A percentile compares a stretch with the other conserved stretches of the same genome.
Conservation (phyloP, 805 yeast genomes). For the Saccharomyces cerevisiae region DNA sequence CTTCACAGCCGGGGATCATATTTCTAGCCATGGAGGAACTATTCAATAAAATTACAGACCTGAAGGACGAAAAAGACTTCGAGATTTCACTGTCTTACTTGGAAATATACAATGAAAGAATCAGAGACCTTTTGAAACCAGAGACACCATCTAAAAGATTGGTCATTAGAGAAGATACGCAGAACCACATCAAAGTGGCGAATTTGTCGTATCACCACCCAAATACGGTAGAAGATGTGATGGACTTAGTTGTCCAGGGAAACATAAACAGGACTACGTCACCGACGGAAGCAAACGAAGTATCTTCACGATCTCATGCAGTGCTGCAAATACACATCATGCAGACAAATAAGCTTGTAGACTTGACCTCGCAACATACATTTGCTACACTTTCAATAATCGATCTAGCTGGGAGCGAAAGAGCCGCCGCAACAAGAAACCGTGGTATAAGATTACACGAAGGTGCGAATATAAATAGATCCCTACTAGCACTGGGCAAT, state of each 20-base stretch:
- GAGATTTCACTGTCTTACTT: constrained; percentile 65
- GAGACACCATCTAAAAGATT: constrained; percentile 39
- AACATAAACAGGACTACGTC: constrained; percentile 72
- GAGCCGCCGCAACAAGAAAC: constrained; percentile 85
- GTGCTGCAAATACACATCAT: constrained; percentile 73
- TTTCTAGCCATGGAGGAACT: constrained; percentile 71
- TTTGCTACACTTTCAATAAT: constrained; percentile 79
- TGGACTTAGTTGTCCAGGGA: constrained; percentile 68
- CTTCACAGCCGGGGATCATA: constrained; percentile 69
- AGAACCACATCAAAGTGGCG: constrained; percentile 54
- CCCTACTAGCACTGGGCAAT: constrained; percentile 82
- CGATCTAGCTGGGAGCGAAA: constrained; percentile 90
- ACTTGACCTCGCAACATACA: constrained; percentile 56
- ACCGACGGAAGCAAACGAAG: constrained; percentile 84
- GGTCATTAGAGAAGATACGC: constrained; percentile 63
- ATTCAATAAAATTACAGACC: constrained; percentile 49
- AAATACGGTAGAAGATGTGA: constrained; percentile 55
- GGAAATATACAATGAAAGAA: constrained; percentile 87
- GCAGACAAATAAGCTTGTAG: constrained; percentile 49
- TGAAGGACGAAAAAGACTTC: constrained; percentile 45
- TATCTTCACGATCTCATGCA: constrained; percentile 90
- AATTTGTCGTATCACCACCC: constrained; percentile 63
- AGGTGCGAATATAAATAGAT: constrained; percentile 89
- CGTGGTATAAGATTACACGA: constrained; percentile 74
- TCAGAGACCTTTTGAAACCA: constrained; percentile 68